Evolutionary conservation across 2,329 filamentous ascomycete species (phyloP).

Genomic region (Decorospora gaudefroyi): DNA sequence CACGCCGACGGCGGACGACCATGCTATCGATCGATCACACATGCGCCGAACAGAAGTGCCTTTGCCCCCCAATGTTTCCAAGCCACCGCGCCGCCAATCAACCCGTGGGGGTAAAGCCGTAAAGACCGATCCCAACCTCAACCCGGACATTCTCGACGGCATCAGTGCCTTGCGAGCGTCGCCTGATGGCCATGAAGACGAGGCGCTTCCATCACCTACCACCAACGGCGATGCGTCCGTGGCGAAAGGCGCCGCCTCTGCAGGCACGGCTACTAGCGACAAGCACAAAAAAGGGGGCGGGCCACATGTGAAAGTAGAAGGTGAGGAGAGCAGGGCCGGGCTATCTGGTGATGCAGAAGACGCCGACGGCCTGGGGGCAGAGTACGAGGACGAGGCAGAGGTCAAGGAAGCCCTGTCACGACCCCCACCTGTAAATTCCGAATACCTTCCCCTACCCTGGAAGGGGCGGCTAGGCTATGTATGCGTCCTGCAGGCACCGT

Average conservation of each 20-base stretch:
- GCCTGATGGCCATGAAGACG: conserved; percentile 46
- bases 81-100: conserved; percentile 34
- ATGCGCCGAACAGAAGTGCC: conserved; percentile 32
- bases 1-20: conserved; percentile 12
- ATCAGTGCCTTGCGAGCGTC: conserved; percentile 51
- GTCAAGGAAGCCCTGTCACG: conserved; percentile 63
- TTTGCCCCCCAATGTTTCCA: conserved; percentile 27
- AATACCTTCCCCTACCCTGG: conserved; percentile 84
- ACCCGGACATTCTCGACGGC: conserved; percentile 51
- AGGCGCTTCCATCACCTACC: conserved; percentile 15
- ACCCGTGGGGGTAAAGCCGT: conserved; percentile 29
- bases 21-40: conserved; percentile 19
- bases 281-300: conserved; percentile 31
- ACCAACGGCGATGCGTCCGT: conserved; percentile 17
- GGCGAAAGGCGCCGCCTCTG: conserved; percentile 14
- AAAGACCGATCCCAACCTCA: conserved; percentile 43
- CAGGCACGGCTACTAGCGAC: conserved; percentile 22
- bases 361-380: conserved; percentile 46
- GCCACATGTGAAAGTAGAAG: conserved; percentile 37
- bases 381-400: conserved; percentile 61
- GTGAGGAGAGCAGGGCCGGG: conserved; percentile 20
- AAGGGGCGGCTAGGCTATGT: conserved; percentile 88
- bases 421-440: conserved; percentile 79
- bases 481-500: conserved; percentile 44
- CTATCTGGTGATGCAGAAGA: conserved; percentile 57